Base-by-base conservation (phyloP, 2,329 filamentous ascomycete species). In the Coniochaeta sp. region DNA sequence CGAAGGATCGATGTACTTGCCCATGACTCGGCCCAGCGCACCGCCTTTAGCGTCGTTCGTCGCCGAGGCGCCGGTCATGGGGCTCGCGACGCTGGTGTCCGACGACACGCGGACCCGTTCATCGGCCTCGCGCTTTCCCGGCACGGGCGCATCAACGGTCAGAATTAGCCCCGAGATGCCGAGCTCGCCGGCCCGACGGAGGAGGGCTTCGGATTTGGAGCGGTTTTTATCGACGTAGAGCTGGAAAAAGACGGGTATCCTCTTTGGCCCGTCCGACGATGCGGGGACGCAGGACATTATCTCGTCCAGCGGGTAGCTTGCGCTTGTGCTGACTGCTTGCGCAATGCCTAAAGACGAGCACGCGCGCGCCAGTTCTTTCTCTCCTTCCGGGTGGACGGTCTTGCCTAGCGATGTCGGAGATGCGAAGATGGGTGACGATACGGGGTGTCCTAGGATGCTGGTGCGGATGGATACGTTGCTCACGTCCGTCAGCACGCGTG, bases 391-490 rank as follows among this genome's bases (percentile, higher is more conserved):
- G 66, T 89, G 85, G 55, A 86, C 83, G 59, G 88, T 71, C 58
- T 78, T 80, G 3, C 83, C 85, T 81, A 89, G 85, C 1, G 84
- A 84, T 1, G 86, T 84, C 0, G 87, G 86, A 36, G 83, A 81
- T 62, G 84, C 81, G 68, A 89, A 89, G 31, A 89, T 75, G 0
- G 87, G 87, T 3, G 84, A 73, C 33, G 74, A 76, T 60, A 81
- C 76, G 5, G 73, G 68, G 33, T 77, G 71, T 0, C 84, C 85
- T 1, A 89, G 73, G 34, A 89, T 83, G 11, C 72, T 79, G 1
- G 83, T 80, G 4, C 68, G 68, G 0, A 81, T 79, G 65, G 79
- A 72, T 6, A 85, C 80, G 8, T 61, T 52, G 6, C 40, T 76
- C 6, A 89, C 86, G 65, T 86, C 78, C 40, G 77, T 74, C 59